Evolutionary conservation across 192 early-diverging fungal species (phyloP).

Genomic region (Rhizoclosmatium globosum): DNA sequence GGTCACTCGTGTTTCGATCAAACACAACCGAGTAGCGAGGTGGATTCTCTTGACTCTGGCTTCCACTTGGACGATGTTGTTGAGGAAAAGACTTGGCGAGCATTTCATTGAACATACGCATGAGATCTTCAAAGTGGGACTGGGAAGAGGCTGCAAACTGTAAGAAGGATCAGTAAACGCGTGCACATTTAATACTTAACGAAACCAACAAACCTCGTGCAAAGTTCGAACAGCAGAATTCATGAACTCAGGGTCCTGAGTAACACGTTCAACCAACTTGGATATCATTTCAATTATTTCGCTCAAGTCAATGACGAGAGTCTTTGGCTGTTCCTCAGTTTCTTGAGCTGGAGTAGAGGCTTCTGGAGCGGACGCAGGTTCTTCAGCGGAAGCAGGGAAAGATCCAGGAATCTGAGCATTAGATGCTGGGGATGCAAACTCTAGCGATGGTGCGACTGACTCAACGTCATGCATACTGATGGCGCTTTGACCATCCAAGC

Average conservation of each 20-base stretch:
- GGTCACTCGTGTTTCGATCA: not conserved
- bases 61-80: not conserved
- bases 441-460: constrained; percentile 12
- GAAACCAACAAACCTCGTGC: constrained; percentile 17
- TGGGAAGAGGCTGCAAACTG: constrained; percentile 13
- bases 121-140: constrained; percentile 24
- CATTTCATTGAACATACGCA: constrained; percentile 29
- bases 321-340: not conserved
- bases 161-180: not conserved
- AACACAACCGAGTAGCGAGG: not conserved
- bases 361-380: not conserved
- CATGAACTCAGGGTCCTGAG: constrained; percentile 28
- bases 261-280: constrained; percentile 12
- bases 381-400: not conserved
- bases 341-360: not conserved
- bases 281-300: constrained; percentile 1
- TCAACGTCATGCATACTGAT: constrained; percentile 29
- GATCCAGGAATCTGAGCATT: not conserved
- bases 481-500: not conserved
- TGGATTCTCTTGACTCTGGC: not conserved
- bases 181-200: not conserved
- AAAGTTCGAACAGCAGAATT: constrained; percentile 6
- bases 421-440: not conserved
- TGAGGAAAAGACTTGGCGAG: not conserved
- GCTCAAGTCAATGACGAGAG: constrained; percentile 6